Percentiles rank a stretch among this genome's conserved stretches.
Evolutionary conservation across 306 rosid genomes (phyloP).

Genomic region (Leucaena leucocephala): DNA sequence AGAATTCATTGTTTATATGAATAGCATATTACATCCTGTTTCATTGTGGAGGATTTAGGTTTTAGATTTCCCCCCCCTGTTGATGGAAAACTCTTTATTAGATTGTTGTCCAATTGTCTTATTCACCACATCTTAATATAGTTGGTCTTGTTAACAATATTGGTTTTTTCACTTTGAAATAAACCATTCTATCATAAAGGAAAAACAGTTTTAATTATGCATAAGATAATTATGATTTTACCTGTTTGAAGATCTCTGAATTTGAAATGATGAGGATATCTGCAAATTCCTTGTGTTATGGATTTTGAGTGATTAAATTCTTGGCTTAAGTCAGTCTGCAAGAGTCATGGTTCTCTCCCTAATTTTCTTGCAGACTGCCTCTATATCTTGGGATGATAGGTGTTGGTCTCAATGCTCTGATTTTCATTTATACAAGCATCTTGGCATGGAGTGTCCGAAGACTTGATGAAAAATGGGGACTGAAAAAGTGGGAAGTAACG

Average conservation of each 20-base stretch:
- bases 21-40: conserved; percentile 12
- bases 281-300: conserved; percentile 21
- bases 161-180: conserved; percentile 1
- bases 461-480: no score
- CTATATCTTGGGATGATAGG: no score
- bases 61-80: conserved; percentile 3
- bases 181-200: not conserved
- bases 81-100: conserved; percentile 20
- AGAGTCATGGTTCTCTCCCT: conserved; percentile 37
- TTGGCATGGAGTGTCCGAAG: no score
- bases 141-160: conserved; percentile 29
- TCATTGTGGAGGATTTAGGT: conserved; percentile 7
- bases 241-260: conserved; percentile 35
- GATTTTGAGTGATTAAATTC: conserved; percentile 24
- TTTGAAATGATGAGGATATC: conserved; percentile 30
- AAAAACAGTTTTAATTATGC: not conserved
- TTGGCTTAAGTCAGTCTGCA: conserved; percentile 16
- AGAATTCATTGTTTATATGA: conserved; percentile 18
- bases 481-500: conserved; percentile 63
- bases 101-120: conserved; percentile 17
- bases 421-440: no score
- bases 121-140: not conserved
- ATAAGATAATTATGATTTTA: conserved; percentile 16
- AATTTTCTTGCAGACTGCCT: conserved; percentile 57
- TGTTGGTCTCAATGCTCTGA: no score